Percentiles rank a stretch among this genome's conserved stretches.
Conservation (phyloP, 2,329 filamentous ascomycete species). For the Macrophomina tecta region DNA sequence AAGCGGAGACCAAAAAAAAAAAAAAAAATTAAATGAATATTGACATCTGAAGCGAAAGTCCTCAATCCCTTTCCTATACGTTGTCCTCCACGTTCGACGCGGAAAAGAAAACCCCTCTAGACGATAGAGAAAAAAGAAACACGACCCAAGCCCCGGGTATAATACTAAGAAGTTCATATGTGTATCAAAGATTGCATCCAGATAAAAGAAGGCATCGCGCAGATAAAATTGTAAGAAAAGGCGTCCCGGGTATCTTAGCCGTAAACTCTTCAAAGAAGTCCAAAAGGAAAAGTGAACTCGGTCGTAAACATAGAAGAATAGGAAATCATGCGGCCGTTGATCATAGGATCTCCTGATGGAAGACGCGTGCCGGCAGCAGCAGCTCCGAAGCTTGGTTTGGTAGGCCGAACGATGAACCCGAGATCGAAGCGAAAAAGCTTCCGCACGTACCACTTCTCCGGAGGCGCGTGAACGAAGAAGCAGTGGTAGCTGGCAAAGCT, state of each 20-base stretch:
- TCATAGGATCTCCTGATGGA: background rate
- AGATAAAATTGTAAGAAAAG: background rate
- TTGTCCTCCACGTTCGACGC: background rate
- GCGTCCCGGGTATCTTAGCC: slow-evolving; percentile 23
- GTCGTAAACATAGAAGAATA: background rate
- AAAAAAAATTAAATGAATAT: background rate
- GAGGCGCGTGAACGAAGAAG: background rate
- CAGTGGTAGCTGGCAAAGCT: background rate
- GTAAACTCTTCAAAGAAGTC: slow-evolving; percentile 8
- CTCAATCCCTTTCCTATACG: background rate
- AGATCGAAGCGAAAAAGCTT: background rate
- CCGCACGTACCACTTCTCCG: background rate
- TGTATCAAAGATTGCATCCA: background rate
- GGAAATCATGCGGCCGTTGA: background rate
- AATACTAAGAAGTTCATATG: slow-evolving; percentile 16
- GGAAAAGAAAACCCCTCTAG: background rate
- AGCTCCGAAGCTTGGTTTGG: background rate
- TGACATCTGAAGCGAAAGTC: background rate
- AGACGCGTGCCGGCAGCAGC: background rate
- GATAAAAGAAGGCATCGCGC: background rate
- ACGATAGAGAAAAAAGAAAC: too few relatives aligned
- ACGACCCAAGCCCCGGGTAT: slow-evolving; percentile 5
- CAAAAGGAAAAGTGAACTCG: background rate
- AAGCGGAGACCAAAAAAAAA: background rate
- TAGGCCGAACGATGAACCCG: background rate